Base-by-base conservation (phyloP, 2,329 filamentous ascomycete species). In the Colletotrichum orbiculare region DNA sequence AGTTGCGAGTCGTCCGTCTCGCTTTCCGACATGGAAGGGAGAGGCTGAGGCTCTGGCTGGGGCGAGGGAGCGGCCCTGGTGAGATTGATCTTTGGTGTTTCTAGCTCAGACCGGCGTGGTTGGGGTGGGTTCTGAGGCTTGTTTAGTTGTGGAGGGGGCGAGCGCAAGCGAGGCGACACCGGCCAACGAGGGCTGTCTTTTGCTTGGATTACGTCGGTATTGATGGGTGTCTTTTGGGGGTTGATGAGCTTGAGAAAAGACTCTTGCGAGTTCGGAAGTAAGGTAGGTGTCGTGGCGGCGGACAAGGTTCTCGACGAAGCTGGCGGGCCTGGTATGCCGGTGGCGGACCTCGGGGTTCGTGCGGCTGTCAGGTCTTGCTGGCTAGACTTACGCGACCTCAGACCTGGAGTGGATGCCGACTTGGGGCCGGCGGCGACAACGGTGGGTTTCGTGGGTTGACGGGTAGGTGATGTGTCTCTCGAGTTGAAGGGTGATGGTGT, bases 131-230 rank as follows among this genome's bases (percentile, higher is more conserved):
- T 78, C 54, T 79, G 82, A 69, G 79, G 80, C 66, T 79, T 83
- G 72, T 79, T 82, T 60, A 81, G 73, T 57, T 81, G 74, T 11
- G 91, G 91, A 17, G 92, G 91, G 59, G 92, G 92, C 8, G 92
- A 94, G 74, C 90, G 91, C 68, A 96, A 76, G 67, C 92, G 86
- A 49, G 92, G 92, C 50, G 92, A 94, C 67, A 91, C 79, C 34
- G 92, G 91, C 91, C 92, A 95, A 77, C 90, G 86, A 67, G 88
- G 88, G 57, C 84, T 84, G 62, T 89, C 85, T 72, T 75, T 84
- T 45, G 83, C 69, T 54, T 76, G 65, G 15, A 35, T 13, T 8
- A 60, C 73, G 56, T 90, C 84, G 55, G 81, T 74, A 54, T 76
- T 73, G 67, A 81, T 73, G 33, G 81, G 75, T 6, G 85, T 79